Evolutionary conservation across 345 rosid genomes (phyloP), one percentile per base, ranked within the genome.

Genomic region (Sapria himalayana): DNA sequence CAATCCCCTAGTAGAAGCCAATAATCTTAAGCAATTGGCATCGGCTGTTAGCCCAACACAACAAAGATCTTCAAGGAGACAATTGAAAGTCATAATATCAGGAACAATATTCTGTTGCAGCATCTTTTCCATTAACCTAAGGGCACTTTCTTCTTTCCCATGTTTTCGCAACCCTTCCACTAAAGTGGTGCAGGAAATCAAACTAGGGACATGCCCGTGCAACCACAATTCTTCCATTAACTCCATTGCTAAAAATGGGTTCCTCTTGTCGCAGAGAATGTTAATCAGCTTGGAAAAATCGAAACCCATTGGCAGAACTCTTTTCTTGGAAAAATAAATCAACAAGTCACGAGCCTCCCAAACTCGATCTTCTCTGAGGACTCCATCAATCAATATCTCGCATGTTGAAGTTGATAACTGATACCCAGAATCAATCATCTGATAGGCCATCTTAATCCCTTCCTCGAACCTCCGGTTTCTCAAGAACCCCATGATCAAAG

Each of bases 321-420:
- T 50, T 55, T 58, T 75, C 51, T 43, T 66, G 0, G 58, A 56
- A 37, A 81, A 80, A 57, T 70, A 76, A 7, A 75, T 61, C 68
- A 78, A 43, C 67, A 85, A 49, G 14, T 58, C 71, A 37, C 67
- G 58, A 0, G 86, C 92, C 42, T 73, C 69, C 25, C 40, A 48
- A 31, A 23, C 53, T 58, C 43, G 41, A 15, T 69, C 69, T 51
- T 51, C 68, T 52, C 68, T 73, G 49, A 72, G 73, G 29, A 85
- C 60, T 21, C 93, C 94, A 62, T 71, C 70, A 27, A 77, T 71
- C 42, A 85, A 45, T 66, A 85, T 81, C 64, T 85, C 94, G 35
- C 93, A 85, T 39, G 92, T 85, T 3, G 57, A 81, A 15, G 42
- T 56, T 0, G 92, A 85, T 47, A 81, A 61, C 37, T 45, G 50